Base-by-base conservation (phyloP, 768 basidiomycete species). In the Nidularia pulvinata region DNA sequence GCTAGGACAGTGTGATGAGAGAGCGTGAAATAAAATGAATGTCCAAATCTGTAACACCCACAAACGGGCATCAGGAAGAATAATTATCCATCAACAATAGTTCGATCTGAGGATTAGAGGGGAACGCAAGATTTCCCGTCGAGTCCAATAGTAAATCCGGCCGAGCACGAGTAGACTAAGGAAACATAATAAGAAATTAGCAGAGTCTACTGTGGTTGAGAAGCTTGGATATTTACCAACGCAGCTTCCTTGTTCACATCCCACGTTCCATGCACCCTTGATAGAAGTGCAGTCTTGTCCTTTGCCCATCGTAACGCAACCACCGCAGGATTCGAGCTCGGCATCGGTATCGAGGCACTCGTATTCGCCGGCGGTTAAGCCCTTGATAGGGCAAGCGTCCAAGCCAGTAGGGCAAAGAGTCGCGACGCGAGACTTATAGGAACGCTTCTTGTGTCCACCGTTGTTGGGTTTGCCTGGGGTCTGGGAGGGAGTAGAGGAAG, bases 281-380 rank as follows among this genome's bases (percentile, higher is more conserved):
- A 93, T 90, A 45, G 77, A 69, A 14, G 84, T 84, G 68, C 90
- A 93, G 66, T 93, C 87, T 65, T 83, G 71, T 25, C 91, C 91
- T 43, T 70, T 62, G 16, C 83, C 83, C n/a, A 79, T 67, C 14
- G 81, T 76, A 2, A 81, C 68, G 64, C 91, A 93, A 32, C 91
- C 91, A 57, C 90, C 91, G 68, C 91, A 93, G 11, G 85, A 84
- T 55, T 83, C 76, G 46, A 92, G 77, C 55, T 91, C 88, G 44
- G 70, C 71, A 14, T 68, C 59, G 33, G 78, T 78, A 68, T 93
- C 87, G 49, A 92, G 61, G 62, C 85, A 88, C 61, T 88, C 85
- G 58, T 75, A 83, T 52, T 83, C 80, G 33, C 67, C 74, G 43
- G 60, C 59, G 19, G 62, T 66, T 35, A 72, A 57, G 25, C 72